Evolutionary conservation across 1,139 yeast species (phyloP).

Genomic region (Saccharomyces pastorianus): DNA sequence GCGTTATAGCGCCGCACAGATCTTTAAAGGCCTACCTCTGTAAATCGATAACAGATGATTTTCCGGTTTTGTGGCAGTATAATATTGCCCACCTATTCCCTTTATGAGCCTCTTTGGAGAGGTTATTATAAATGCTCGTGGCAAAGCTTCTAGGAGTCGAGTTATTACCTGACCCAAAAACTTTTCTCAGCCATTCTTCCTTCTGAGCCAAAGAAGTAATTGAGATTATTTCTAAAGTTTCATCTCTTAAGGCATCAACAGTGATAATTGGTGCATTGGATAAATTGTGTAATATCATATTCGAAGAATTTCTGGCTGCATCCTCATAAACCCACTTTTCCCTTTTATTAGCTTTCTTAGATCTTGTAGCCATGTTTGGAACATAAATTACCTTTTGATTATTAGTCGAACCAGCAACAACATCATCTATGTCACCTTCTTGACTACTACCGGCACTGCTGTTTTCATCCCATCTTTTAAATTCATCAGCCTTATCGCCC

Average conservation of each 20-base stretch:
- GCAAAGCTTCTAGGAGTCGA: slow-evolving; percentile 73
- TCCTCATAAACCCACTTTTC: slow-evolving; percentile 78
- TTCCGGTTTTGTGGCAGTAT: slow-evolving; percentile 65
- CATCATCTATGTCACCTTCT: slow-evolving; percentile 27
- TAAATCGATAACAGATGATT: slow-evolving; percentile 60
- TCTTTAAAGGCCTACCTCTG: slow-evolving; percentile 37
- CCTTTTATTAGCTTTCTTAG: slow-evolving; percentile 65
- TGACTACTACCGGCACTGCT: slow-evolving; percentile 27
- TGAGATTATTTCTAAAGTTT: slow-evolving; percentile 72
- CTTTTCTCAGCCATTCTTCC: slow-evolving; percentile 85
- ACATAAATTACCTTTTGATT: slow-evolving; percentile 50
- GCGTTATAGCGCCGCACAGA: neutral
- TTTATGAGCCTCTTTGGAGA: slow-evolving; percentile 62
- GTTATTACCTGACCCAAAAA: slow-evolving; percentile 56
- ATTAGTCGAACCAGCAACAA: slow-evolving; percentile 30
- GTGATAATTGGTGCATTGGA: slow-evolving; percentile 62
- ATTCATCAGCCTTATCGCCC: slow-evolving; percentile 18
- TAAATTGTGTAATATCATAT: slow-evolving; percentile 45
- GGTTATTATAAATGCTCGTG: slow-evolving; percentile 56
- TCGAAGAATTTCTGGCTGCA: slow-evolving; percentile 56
- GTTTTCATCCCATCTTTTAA: slow-evolving; percentile 24
- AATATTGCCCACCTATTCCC: slow-evolving; percentile 69
- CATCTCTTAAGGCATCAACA: slow-evolving; percentile 70
- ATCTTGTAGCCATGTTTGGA: slow-evolving; percentile 63
- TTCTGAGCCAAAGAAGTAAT: slow-evolving; percentile 66